Evolutionary conservation across 2,329 filamentous ascomycete genomes (phyloP).

Genomic region (Trichoderma gracile): DNA sequence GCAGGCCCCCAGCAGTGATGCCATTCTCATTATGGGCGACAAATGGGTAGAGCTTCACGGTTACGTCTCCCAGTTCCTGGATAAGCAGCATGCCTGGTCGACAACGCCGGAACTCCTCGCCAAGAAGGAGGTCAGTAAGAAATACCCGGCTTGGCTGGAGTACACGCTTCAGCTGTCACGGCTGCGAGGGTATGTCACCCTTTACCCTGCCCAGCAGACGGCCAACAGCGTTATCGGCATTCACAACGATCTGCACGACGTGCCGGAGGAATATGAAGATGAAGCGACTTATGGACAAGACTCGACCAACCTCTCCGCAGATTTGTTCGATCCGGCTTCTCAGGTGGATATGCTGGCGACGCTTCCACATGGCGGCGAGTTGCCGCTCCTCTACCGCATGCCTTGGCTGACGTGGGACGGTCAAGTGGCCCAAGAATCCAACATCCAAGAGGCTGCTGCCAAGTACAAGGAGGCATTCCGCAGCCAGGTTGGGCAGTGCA

Average conservation of each 20-base stretch:
- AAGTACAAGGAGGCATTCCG: conserved; percentile 63
- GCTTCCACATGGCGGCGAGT: conserved; percentile 45
- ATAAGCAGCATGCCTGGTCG: conserved; percentile 41
- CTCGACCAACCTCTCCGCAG: conserved; percentile 23
- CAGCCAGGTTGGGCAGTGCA: conserved; percentile 66
- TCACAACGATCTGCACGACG: conserved; percentile 72
- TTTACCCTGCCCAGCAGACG: conserved; percentile 69
- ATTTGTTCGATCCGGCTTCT: conserved; percentile 47
- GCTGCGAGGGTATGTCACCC: conserved; percentile 71
- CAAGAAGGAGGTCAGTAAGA: conserved; percentile 64
- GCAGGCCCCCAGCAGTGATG: conserved; percentile 81
- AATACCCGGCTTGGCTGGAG: conserved; percentile 75
- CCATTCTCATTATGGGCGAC: conserved; percentile 77
- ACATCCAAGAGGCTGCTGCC: conserved; percentile 47
- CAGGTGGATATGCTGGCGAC: conserved; percentile 50
- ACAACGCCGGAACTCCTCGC: conserved; percentile 45
- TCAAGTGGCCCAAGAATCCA: conserved; percentile 41
- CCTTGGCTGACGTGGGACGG: conserved; percentile 69
- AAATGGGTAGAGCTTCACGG: conserved; percentile 86
- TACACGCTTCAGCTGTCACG: conserved; percentile 75
- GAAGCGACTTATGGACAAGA: conserved; percentile 33
- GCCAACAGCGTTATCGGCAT: conserved; percentile 64
- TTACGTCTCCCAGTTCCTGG: conserved; percentile 68
- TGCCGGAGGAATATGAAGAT: conserved; percentile 67
- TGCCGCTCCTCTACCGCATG: conserved; percentile 49